A percentile compares a stretch with the other conserved stretches of the same genome.
These are phyloP conservation scores for Elsinoe australis DNA, from an alignment of 2,329 filamentous ascomycete species.

Conservation along the genomic window DNA sequence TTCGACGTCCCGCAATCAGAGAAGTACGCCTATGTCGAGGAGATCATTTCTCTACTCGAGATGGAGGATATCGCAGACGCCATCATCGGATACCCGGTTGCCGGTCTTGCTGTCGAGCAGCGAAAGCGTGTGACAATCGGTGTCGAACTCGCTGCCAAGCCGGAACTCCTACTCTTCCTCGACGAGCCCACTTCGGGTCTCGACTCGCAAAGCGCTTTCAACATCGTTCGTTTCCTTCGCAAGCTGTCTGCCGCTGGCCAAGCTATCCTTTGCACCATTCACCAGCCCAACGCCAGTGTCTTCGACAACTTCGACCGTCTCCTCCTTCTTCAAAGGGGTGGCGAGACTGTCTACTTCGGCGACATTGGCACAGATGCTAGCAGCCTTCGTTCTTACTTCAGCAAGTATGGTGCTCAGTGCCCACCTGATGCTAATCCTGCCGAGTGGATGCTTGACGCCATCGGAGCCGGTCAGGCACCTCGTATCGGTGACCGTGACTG, in stretches of 20 bases:
- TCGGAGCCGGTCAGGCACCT: conserved; percentile 65
- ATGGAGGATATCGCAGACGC: conserved; percentile 61
- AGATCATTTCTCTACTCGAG: conserved; percentile 58
- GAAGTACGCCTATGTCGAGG: conserved; percentile 57
- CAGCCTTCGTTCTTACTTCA: conserved; percentile 46
- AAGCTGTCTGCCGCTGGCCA: conserved; percentile 49
- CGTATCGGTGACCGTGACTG: conserved; percentile 69
- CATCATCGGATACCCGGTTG: conserved; percentile 55
- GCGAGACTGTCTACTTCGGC: conserved; percentile 43
- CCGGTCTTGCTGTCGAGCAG: conserved; percentile 55
- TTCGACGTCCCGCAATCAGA: conserved; percentile 50
- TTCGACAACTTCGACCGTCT: conserved; percentile 42
- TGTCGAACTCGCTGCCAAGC: conserved; percentile 35
- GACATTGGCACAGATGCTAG: conserved; percentile 38
- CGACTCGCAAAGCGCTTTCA: conserved; percentile 57
- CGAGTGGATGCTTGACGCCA: conserved; percentile 81
- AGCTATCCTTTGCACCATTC: conserved; percentile 42
- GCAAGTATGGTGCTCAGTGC: conserved; percentile 46
- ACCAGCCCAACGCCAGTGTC: conserved; percentile 37
- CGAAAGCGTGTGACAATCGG: conserved; percentile 56
- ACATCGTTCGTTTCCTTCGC: conserved; percentile 54
- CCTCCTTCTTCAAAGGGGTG: conserved; percentile 38
- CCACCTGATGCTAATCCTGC: conserved; percentile 49
- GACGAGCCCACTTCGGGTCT: conserved; percentile 55
- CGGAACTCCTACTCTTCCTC: conserved; percentile 55